Conservation (phyloP, 805 yeast genomes). For the Wickerhamiella australiensis region DNA sequence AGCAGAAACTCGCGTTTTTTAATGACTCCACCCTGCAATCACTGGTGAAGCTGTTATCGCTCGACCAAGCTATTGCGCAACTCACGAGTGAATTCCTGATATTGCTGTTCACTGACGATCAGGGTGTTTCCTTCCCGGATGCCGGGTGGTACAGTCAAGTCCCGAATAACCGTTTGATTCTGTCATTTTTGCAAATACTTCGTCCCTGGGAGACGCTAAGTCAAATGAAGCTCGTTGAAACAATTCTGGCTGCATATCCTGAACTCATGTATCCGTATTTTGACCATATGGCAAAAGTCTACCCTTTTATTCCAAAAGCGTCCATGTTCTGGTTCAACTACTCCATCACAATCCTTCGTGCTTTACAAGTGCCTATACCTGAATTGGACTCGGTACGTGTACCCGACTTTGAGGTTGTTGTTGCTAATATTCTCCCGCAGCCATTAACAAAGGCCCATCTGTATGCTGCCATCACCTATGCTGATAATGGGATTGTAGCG, state of each 20-base stretch:
- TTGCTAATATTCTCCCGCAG: slow-evolving; percentile 53
- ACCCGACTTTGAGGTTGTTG: slow-evolving; percentile 32
- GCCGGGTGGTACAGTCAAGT: slow-evolving; percentile 25
- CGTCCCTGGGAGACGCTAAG: slow-evolving; percentile 71
- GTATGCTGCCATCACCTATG: slow-evolving; percentile 41
- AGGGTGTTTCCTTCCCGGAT: slow-evolving; percentile 27
- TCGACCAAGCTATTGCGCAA: slow-evolving; percentile 22
- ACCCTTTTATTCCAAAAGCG: slow-evolving; percentile 61
- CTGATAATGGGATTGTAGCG: slow-evolving; percentile 39
- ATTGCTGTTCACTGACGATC: slow-evolving; percentile 37
- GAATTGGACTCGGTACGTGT: slow-evolving; percentile 16
- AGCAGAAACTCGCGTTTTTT: slow-evolving; percentile 61
- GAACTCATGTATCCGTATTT: slow-evolving; percentile 64
- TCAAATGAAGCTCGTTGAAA: slow-evolving; percentile 45
- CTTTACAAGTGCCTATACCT: slow-evolving; percentile 50
- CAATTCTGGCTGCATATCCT: slow-evolving; percentile 42
- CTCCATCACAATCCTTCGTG: slow-evolving; percentile 46
- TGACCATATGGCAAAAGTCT: slow-evolving; percentile 18
- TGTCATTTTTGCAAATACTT: slow-evolving; percentile 47
- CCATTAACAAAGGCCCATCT: slow-evolving; percentile 49
- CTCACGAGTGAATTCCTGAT: slow-evolving; percentile 39
- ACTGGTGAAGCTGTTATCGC: slow-evolving; percentile 41
- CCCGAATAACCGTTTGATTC: slow-evolving; percentile 55
- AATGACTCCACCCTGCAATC: slow-evolving; percentile 63
- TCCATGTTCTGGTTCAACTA: slow-evolving; percentile 77